These are phyloP conservation scores for Chlorella sp. DNA, from an alignment of 139 green algal species.

Conservation along the genomic window DNA sequence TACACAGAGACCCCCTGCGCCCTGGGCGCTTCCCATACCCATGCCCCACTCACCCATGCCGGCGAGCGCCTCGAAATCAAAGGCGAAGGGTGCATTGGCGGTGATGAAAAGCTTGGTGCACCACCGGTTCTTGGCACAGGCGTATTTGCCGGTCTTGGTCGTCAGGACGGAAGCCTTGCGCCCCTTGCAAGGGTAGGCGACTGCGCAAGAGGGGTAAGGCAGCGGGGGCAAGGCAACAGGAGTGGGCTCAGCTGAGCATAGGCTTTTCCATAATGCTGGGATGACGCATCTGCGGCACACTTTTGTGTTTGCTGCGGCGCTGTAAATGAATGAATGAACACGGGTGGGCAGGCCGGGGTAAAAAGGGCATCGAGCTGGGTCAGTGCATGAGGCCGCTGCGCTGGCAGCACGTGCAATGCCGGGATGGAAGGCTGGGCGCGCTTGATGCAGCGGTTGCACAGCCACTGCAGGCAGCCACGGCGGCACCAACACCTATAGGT, in stretches of 20 bases:
- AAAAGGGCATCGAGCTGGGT: no score
- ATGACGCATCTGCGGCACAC: no score
- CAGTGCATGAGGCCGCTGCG: background rate
- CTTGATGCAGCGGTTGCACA: background rate
- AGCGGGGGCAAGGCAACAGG: background rate
- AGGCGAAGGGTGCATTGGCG: background rate
- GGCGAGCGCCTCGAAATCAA: background rate
- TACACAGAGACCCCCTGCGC: no score
- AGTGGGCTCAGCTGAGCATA: no score
- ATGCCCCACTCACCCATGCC: background rate
- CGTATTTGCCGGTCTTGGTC: background rate
- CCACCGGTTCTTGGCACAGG: background rate
- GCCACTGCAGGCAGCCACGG: background rate
- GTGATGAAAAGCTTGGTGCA: background rate
- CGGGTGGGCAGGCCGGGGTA: background rate
- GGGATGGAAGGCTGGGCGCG: no score
- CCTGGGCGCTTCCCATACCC: no score
- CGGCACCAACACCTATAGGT: background rate
- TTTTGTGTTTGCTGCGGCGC: no score
- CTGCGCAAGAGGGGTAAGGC: background rate
- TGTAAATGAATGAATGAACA: no score
- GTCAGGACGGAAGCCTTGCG: background rate
- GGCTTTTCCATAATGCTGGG: no score
- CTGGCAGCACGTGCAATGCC: no score
- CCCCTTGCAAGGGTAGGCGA: constrained; percentile 6